These are phyloP conservation scores for Candida andamanensis DNA, from an alignment of 805 yeast genomes.

Conservation along the genomic window DNA sequence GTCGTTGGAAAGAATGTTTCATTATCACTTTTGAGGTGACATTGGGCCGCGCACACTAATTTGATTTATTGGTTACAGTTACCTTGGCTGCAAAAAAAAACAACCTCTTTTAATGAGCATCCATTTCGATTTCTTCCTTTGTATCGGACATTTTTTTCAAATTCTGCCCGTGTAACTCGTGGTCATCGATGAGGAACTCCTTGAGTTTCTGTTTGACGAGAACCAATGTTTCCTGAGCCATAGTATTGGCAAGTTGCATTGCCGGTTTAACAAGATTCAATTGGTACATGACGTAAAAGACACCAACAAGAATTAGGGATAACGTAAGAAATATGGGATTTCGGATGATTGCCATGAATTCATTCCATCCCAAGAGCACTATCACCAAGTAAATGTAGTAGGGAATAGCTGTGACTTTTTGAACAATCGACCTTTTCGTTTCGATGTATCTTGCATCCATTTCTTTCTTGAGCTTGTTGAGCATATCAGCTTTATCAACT, in stretches of 20 bases:
- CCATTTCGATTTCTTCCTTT: conserved; percentile 9
- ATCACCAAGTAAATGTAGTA: conserved; percentile 71
- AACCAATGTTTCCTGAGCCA: conserved; percentile 50
- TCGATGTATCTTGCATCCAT: conserved; percentile 78
- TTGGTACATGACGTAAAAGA: conserved; percentile 60
- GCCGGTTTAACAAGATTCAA: conserved; percentile 78
- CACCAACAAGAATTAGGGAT: conserved; percentile 52
- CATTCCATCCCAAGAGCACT: conserved; percentile 89
- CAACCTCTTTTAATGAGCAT: too few relatives aligned
- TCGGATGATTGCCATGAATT: conserved; percentile 79
- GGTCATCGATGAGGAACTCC: conserved; percentile 53
- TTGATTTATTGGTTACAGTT: too few relatives aligned
- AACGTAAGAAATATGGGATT: conserved; percentile 79
- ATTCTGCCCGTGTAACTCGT: conserved; percentile 18
- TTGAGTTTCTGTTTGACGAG: conserved; percentile 59
- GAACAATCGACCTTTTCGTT: conserved; percentile 81
- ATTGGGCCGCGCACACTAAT: too few relatives aligned
- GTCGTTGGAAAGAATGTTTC: too few relatives aligned
- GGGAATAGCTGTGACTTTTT: conserved; percentile 76
- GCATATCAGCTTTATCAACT: conserved; percentile 51
- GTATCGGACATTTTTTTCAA: conserved; percentile 12
- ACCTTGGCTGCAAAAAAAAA: too few relatives aligned
- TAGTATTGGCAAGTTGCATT: conserved; percentile 49
- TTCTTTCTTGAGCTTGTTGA: conserved; percentile 61
- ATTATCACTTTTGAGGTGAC: too few relatives aligned